Percentiles rank a stretch among this genome's conserved stretches.
These are phyloP conservation scores for Kurtzmaniella fragi DNA, from an alignment of 805 yeast species.

Conservation along the genomic window DNA sequence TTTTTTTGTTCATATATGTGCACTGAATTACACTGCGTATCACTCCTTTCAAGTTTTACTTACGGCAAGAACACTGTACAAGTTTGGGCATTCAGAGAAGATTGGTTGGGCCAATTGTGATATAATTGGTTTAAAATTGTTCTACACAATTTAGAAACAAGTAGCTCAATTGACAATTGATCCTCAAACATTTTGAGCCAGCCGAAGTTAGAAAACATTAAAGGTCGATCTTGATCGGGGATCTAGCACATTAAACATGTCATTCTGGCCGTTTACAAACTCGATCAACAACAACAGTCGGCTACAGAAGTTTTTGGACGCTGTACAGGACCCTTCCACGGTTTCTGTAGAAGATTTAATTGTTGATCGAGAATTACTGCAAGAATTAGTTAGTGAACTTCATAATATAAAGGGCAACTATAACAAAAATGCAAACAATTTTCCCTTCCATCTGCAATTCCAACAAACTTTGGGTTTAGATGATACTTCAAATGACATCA, in stretches of 20 bases:
- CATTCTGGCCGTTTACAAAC: slow-evolving; percentile 43
- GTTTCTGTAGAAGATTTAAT: slow-evolving; percentile 31
- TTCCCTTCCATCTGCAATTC: slow-evolving; percentile 24
- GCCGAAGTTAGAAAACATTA: neutral
- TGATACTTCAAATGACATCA: neutral
- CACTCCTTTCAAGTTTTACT: too few relatives aligned
- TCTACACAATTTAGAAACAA: too few relatives aligned
- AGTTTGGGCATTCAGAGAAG: too few relatives aligned
- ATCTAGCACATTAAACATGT: slow-evolving; percentile 18
- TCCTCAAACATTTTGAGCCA: neutral
- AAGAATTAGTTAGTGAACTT: slow-evolving; percentile 34
- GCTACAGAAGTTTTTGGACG: slow-evolving; percentile 38
- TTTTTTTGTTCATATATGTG: too few relatives aligned
- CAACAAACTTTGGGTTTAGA: slow-evolving; percentile 8
- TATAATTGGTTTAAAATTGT: too few relatives aligned
- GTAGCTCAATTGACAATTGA: neutral
- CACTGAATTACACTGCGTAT: too few relatives aligned
- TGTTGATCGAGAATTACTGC: slow-evolving; percentile 28
- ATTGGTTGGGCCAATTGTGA: too few relatives aligned
- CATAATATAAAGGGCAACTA: slow-evolving; percentile 31
- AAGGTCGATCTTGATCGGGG: neutral
- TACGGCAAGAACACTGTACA: too few relatives aligned
- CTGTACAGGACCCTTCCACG: slow-evolving; percentile 24
- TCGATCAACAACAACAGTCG: slow-evolving; percentile 30
- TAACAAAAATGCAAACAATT: slow-evolving; percentile 20